Base-by-base conservation (phyloP, 495 filamentous ascomycete species). In the Penicillium egyptiacum region DNA sequence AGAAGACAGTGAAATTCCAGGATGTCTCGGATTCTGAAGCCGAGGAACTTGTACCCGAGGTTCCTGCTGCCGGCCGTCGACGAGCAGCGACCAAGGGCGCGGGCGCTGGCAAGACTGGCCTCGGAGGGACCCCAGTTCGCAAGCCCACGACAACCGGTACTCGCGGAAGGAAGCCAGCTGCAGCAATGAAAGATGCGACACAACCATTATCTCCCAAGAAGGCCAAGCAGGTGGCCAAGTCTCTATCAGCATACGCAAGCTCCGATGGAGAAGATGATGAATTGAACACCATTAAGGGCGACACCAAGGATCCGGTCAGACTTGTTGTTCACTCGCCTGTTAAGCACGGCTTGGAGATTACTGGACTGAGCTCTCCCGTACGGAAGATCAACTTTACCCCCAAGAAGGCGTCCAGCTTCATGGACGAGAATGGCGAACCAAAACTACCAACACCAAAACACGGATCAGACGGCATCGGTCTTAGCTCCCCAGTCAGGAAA, bases 191-290 rank as follows among this genome's bases (percentile, higher is more conserved):
- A 39, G 63, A 48, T 37, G 56, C 53, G 0, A 33, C 60, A 19
- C 69, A 78, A 50, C 80, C 80, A 25, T 62, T 84, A n/a, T 83
- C 81, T 7, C 81, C 81, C 6, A 83, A 84, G 68, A 84, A 83
- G 61, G 69, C 73, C 28, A 80, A 70, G 41, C 81, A 83, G 54
- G 70, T 83, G 26, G 74, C 79, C 23, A 81, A 80, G 58, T 70
- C 70, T 10, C 61, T 75, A 9, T 70, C 74, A 7, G 65, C 71
- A 2, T 79, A 75, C 48, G 69, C 67, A 1, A 75, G 70, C 57
- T 75, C 70, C 4, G 74, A 78, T 56, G 72, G 70, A 4, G 80
- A 81, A 43, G 81, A 83, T 11, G 81, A 83, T 61, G 80, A 84
- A 60, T 61, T 81, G 42, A 71, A 60, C 39, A 65, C 63, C 0